Conservation (phyloP, 352 stramenopile genomes). For the Phytophthora fragariae region DNA sequence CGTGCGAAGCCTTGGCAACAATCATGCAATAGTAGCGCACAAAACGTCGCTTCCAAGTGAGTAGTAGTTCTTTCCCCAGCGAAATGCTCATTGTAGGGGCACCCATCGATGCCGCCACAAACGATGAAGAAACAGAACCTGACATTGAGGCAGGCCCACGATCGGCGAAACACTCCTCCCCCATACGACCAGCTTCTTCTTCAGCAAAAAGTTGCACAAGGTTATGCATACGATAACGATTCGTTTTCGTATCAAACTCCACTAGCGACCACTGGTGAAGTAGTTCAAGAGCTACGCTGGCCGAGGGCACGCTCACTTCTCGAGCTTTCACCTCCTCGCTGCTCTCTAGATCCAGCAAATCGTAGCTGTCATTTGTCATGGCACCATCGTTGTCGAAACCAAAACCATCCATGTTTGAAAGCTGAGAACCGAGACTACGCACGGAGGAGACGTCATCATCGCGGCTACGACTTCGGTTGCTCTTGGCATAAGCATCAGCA, state of each 20-base stretch:
- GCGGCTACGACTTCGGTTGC: constrained; percentile 30
- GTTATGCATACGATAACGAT: constrained; percentile 85
- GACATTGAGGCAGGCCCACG: constrained; percentile 15
- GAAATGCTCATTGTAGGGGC: constrained; percentile 40
- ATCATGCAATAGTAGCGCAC: constrained; percentile 90
- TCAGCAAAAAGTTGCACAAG: constrained; percentile 87
- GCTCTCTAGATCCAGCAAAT: constrained; percentile 78
- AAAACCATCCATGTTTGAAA: constrained; percentile 77
- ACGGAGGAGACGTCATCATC: constrained; percentile 68
- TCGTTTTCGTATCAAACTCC: constrained; percentile 74
- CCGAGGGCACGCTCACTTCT: constrained; percentile 49
- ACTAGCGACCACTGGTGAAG: constrained; percentile 87
- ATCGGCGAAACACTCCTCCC: constrained; percentile 52
- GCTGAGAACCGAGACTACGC: constrained; percentile 67
- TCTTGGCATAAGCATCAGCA: constrained; percentile 59
- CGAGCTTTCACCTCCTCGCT: constrained; percentile 70
- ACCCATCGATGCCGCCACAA: constrained; percentile 45
- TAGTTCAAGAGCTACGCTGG: constrained; percentile 60
- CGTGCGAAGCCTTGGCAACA: constrained; percentile 76
- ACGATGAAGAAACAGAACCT: constrained; percentile 41
- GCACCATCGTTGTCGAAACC: constrained; percentile 81
- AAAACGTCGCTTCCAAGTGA: constrained; percentile 85
- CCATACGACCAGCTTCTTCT: constrained; percentile 71
- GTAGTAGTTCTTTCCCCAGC: constrained; percentile 67
- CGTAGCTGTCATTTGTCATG: constrained; percentile 82